A percentile compares a stretch with the other conserved stretches of the same genome.
These are phyloP conservation scores for Agaricus blazei DNA, from an alignment of 768 basidiomycete species.

Conservation along the genomic window DNA sequence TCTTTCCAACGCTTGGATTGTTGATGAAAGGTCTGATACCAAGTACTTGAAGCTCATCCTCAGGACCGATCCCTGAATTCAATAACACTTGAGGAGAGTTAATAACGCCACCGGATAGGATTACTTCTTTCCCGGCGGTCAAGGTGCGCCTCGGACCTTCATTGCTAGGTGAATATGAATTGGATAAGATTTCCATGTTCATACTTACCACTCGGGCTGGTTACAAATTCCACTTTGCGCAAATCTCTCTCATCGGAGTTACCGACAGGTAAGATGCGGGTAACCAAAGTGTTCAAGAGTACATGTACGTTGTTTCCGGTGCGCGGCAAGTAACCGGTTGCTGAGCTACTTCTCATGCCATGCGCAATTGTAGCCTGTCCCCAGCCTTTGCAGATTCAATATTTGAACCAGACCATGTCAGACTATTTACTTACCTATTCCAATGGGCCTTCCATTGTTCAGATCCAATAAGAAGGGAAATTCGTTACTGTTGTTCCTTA, in stretches of 20 bases:
- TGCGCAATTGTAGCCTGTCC: slow-evolving; percentile 9
- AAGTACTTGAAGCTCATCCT: slow-evolving; percentile 6
- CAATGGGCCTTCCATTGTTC: slow-evolving; percentile 11
- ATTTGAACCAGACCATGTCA: background rate
- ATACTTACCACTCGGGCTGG: slow-evolving; percentile 1
- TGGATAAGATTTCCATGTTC: too few relatives aligned
- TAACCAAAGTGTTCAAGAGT: slow-evolving; percentile 21
- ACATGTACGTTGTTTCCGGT: slow-evolving; percentile 24
- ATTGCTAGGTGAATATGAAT: background rate
- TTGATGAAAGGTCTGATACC: slow-evolving; percentile 11
- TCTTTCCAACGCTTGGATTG: background rate
- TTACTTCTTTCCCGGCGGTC: slow-evolving; percentile 14
- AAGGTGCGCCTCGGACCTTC: slow-evolving; percentile 1
- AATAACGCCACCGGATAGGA: slow-evolving; percentile 15
- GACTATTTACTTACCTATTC: slow-evolving; percentile 3
- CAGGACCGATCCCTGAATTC: slow-evolving; percentile 18
- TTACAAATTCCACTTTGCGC: slow-evolving; percentile 8
- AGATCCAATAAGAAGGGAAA: slow-evolving; percentile 10
- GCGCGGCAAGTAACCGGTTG: slow-evolving; percentile 11
- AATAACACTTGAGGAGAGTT: slow-evolving; percentile 17
- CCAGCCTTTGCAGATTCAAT: slow-evolving; percentile 13
- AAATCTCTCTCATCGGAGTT: background rate
- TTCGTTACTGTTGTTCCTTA: background rate
- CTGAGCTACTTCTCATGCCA: slow-evolving; percentile 13
- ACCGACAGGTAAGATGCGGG: slow-evolving; percentile 11